Evolutionary conservation across 208 protist species (phyloP).

Genomic region (Polymyxa betae): DNA sequence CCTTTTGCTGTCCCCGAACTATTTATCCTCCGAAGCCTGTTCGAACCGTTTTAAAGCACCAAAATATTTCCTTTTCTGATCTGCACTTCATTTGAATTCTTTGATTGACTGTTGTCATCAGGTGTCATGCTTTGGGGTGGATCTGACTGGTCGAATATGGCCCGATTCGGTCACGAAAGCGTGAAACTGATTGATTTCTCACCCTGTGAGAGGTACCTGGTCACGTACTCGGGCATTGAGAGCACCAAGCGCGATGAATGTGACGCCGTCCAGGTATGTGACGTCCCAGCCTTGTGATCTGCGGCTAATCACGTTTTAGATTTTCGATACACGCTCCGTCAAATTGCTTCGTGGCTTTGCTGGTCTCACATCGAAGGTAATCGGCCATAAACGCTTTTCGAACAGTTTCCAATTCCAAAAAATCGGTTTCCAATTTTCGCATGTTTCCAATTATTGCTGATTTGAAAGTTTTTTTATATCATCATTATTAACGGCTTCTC

Average conservation of each 20-base stretch:
- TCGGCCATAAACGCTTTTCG: too few relatives aligned
- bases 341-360: constrained; percentile 68
- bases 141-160: constrained; percentile 58
- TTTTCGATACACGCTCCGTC: constrained; percentile 74
- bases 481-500: neutral
- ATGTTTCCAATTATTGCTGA: too few relatives aligned
- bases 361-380: neutral
- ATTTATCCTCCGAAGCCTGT: too few relatives aligned
- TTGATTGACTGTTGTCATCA: too few relatives aligned
- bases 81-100: too few relatives aligned
- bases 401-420: too few relatives aligned
- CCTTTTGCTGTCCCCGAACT: too few relatives aligned
- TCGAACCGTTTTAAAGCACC: too few relatives aligned
- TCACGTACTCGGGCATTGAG: constrained; percentile 67
- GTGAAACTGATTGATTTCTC: constrained; percentile 77
- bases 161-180: constrained; percentile 68
- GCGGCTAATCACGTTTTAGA: too few relatives aligned
- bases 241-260: constrained; percentile 14
- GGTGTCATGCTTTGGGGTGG: constrained; percentile 75
- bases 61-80: too few relatives aligned
- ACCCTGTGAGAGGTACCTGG: constrained; percentile 75
- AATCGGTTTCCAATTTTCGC: too few relatives aligned
- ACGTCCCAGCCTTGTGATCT: neutral
- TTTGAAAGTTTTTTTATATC: neutral
- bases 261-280: neutral